phyloP scores from a whole-genome alignment of 1,284 basidiomycete species.

The Ceratobasidium sp. region DNA sequence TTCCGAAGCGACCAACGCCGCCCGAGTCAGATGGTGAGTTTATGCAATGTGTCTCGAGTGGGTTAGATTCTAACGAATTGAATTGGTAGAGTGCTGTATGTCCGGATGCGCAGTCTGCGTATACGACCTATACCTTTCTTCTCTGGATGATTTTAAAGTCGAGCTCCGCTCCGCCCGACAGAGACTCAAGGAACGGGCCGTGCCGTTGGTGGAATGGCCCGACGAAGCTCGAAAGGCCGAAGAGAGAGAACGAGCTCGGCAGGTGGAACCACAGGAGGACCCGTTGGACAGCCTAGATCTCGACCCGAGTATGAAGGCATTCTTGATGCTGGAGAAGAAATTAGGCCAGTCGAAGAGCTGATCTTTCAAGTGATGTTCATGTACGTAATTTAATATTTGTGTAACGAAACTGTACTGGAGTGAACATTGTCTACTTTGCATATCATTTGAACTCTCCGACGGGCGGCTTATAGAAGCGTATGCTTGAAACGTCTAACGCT shows the following conservation, averaged over 20 bases:
- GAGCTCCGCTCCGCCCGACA: too few relatives aligned
- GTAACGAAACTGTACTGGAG: too few relatives aligned
- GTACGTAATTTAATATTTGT: too few relatives aligned
- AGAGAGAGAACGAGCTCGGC: neutral
- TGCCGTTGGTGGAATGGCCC: constrained; percentile 55
- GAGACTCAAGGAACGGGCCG: constrained; percentile 48
- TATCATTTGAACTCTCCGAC: too few relatives aligned
- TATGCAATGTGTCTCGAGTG: neutral
- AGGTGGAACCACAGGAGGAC: constrained; percentile 12
- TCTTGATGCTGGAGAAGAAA: constrained; percentile 41
- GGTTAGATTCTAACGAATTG: neutral
- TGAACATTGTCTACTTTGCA: too few relatives aligned
- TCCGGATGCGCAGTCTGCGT: constrained; percentile 60
- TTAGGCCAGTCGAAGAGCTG: constrained; percentile 26
- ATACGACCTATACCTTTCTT: constrained; percentile 60
- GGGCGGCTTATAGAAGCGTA: too few relatives aligned
- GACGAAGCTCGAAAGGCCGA: constrained; percentile 47
- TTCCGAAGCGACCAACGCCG: constrained; percentile 3
- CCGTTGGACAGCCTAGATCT: constrained; percentile 15
- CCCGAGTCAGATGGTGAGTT: constrained; percentile 31
- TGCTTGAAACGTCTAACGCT: too few relatives aligned
- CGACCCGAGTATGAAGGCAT: constrained; percentile 40
- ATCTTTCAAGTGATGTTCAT: too few relatives aligned
- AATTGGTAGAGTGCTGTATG: constrained; percentile 57
- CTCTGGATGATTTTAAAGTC: too few relatives aligned